phyloP scores from a whole-genome alignment of 2,329 filamentous ascomycete species.

The Talaromyces sp. region DNA sequence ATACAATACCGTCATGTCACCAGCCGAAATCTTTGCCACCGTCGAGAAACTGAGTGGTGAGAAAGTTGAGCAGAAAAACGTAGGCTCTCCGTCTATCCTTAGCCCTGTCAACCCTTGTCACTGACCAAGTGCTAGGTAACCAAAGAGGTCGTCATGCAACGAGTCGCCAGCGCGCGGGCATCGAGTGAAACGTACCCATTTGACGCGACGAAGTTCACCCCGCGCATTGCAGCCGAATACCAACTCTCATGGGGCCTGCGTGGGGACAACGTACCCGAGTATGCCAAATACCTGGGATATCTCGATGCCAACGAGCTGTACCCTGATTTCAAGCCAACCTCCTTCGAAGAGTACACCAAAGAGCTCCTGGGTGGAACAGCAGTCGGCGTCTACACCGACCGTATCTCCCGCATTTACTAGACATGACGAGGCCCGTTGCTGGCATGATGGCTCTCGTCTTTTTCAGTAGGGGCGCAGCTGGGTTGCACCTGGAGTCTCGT shows the following conservation, averaged over 20 bases:
- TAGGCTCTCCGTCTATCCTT: constrained; percentile 8
- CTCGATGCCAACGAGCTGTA: constrained; percentile 45
- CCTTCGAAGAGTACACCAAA: constrained; percentile 27
- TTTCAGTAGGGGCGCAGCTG: neutral
- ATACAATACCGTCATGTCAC: constrained; percentile 37
- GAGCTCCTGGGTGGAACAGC: constrained; percentile 32
- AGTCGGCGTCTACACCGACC: constrained; percentile 14
- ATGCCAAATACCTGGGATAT: constrained; percentile 49
- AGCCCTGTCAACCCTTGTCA: neutral
- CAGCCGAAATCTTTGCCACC: constrained; percentile 35
- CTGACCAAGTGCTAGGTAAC: constrained; percentile 1
- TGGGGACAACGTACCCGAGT: constrained; percentile 44
- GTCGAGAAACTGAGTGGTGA: constrained; percentile 43
- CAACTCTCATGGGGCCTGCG: constrained; percentile 35
- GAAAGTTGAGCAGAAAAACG: constrained; percentile 25
- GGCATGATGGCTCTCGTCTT: neutral
- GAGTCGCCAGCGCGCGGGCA: constrained; percentile 6
- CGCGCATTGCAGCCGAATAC: constrained; percentile 28
- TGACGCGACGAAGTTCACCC: constrained; percentile 7
- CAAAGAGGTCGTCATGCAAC: constrained; percentile 9
- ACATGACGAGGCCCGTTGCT: neutral
- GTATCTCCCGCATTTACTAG: constrained; percentile 12
- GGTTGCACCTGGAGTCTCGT: neutral
- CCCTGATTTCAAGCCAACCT: constrained; percentile 38
- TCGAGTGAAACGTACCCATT: constrained; percentile 12